These are phyloP conservation scores for Nannizziopsis arthrosporioides DNA, from an alignment of 2,329 filamentous ascomycete species.

Conservation along the genomic window DNA sequence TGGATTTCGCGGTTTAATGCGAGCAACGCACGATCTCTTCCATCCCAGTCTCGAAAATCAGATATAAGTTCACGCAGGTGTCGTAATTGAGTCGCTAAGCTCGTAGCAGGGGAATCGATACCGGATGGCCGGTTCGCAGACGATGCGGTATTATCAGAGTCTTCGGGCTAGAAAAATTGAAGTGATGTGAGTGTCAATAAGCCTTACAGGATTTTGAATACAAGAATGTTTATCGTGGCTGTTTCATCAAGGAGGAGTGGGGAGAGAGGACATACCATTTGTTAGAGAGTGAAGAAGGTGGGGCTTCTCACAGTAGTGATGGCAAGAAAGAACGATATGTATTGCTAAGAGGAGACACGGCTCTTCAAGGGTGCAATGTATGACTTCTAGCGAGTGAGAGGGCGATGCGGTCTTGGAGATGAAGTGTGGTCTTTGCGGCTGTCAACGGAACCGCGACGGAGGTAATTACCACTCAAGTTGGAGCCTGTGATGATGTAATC, in stretches of 20 bases:
- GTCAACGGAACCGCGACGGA: too few species aligned
- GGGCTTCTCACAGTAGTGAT: neutral
- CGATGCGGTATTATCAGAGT: neutral
- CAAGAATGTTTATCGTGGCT: neutral
- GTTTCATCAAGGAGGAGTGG: neutral
- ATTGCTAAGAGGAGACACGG: too few species aligned
- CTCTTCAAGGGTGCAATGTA: too few species aligned
- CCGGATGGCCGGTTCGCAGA: neutral
- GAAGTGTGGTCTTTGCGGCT: too few species aligned
- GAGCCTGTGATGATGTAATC: too few species aligned
- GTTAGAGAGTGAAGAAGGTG: neutral
- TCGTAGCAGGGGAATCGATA: neutral
- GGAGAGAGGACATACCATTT: neutral
- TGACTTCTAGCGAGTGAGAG: too few species aligned
- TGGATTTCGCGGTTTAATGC: conserved; percentile 32
- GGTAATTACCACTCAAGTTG: too few species aligned
- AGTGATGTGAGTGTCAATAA: neutral
- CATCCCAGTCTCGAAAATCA: neutral
- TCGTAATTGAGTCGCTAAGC: conserved; percentile 3
- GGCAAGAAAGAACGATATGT: too few species aligned
- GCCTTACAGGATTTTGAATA: neutral
- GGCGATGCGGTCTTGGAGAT: too few species aligned
- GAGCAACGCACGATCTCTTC: conserved; percentile 23
- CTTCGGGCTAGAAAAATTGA: neutral
- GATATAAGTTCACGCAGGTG: conserved; percentile 8